phyloP scores from a whole-genome alignment of 1,284 basidiomycete species.

The Rhodofomes roseus region DNA sequence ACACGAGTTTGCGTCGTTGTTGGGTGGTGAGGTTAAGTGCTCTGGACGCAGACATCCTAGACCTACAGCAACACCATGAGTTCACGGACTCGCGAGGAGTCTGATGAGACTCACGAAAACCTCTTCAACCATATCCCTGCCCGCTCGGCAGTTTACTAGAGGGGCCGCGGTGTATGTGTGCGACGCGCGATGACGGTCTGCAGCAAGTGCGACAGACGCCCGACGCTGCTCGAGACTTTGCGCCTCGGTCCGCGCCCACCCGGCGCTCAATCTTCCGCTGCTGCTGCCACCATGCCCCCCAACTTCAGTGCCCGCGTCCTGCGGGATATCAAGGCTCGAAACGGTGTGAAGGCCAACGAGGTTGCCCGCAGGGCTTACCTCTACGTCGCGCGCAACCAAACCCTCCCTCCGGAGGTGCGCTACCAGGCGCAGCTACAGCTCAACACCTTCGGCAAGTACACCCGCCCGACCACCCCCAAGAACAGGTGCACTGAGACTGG shows the following conservation, averaged over 20 bases:
- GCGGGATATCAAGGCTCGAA: slow-evolving; percentile 74
- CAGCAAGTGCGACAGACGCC: neutral
- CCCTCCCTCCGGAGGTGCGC: slow-evolving; percentile 79
- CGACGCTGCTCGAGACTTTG: neutral
- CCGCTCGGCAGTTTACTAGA: neutral
- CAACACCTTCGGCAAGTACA: slow-evolving; percentile 82
- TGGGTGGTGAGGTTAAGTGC: slow-evolving; percentile 54
- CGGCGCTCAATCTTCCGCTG: neutral
- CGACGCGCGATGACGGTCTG: slow-evolving; percentile 7
- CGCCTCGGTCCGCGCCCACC: neutral
- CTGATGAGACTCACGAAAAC: neutral
- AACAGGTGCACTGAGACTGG: slow-evolving; percentile 87
- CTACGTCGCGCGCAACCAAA: slow-evolving; percentile 86
- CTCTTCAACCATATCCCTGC: slow-evolving; percentile 12
- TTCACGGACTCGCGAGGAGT: too few relatives aligned
- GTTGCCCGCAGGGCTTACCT: slow-evolving; percentile 84
- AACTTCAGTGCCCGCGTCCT: slow-evolving; percentile 52
- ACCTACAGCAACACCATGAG: slow-evolving; percentile 2
- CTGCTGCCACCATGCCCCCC: slow-evolving; percentile 19
- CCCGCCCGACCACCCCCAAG: slow-evolving; percentile 81
- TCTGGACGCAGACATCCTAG: slow-evolving; percentile 53
- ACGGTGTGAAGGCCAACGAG: slow-evolving; percentile 71
- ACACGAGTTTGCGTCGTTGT: slow-evolving; percentile 69
- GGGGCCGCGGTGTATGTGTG: neutral
- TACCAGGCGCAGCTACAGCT: slow-evolving; percentile 96